Evolutionary conservation across 371 early-diverging fungal species (phyloP), one percentile per base, ranked within the genome.

Genomic region (Actinomortierella ambigua): DNA sequence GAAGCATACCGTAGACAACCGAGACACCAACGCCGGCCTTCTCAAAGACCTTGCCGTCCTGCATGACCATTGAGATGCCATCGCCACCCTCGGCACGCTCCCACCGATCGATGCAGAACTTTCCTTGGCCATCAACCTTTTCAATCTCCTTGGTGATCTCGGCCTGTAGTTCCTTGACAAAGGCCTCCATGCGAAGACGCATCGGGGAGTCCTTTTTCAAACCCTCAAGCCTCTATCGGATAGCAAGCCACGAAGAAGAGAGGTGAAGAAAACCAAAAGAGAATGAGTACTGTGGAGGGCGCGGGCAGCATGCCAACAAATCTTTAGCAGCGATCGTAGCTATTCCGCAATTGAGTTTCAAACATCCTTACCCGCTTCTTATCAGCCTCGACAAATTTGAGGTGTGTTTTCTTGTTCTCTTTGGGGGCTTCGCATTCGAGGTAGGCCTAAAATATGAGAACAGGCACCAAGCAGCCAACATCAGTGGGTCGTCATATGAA

Each of bases 11-110:
- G 46, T 90, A 83, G 9, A 95, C 89, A 8, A 92, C 82, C 23
- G 91, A 90, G 22, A 95, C 87, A 42, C 86, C 91, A 4, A 96
- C 97, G 39, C 97, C 99, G 5, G 96, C 99, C 84, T 98, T 97
- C 65, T 96, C 97, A 78, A 95, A 93, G 8, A 93, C 93, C 53
- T 85, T 87, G 55, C 97, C 96, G 59, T 92, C 91, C 59, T 95
- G 93, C 57, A 98, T 67, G 18, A 97, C 95, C 75, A 93, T 93
- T 17, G 97, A 93, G 57, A 92, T 88, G 20, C 99, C 98, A 62
- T 89, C 91, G 8, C 98, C 98, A 28, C 88, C 87, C 73, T 95
- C 91, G 17, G 79, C 75, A 15, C 97, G 85, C 46, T 83, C 76
- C 97, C 96, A 97, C 20, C 68, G 69, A 63, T 95, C 93, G 24